phyloP scores from a whole-genome alignment of 2,329 filamentous ascomycete genomes.

The Aspergillus uvarum region DNA sequence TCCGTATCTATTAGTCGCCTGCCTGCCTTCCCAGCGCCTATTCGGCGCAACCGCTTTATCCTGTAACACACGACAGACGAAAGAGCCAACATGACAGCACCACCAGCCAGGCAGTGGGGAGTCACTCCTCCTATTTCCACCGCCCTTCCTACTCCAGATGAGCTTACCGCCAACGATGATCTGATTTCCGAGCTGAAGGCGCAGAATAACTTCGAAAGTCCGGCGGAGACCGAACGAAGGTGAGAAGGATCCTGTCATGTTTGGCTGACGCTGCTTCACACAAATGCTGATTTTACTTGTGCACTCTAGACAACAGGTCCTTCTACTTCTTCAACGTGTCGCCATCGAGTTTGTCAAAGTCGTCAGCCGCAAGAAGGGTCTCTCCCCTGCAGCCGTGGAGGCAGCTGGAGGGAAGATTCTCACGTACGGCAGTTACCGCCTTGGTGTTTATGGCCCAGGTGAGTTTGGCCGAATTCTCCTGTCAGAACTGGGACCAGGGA shows the following conservation, averaged over 20 bases:
- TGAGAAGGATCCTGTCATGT: constrained; percentile 34
- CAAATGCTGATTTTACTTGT: neutral
- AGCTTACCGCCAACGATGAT: constrained; percentile 73
- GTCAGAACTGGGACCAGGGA: neutral
- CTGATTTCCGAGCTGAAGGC: constrained; percentile 80
- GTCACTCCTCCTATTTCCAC: constrained; percentile 82
- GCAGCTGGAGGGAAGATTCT: constrained; percentile 89
- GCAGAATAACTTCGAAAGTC: constrained; percentile 88
- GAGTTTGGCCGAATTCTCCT: constrained; percentile 16
- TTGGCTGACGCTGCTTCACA: neutral
- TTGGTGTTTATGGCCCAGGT: constrained; percentile 88
- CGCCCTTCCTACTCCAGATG: constrained; percentile 70
- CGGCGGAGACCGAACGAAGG: constrained; percentile 81
- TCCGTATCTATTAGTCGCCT: constrained; percentile 6
- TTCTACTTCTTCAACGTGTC: constrained; percentile 74
- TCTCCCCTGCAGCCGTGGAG: constrained; percentile 75
- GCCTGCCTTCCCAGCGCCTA: neutral
- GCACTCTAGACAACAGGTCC: constrained; percentile 63
- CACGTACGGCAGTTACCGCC: constrained; percentile 91
- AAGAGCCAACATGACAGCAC: constrained; percentile 35
- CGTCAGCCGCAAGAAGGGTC: constrained; percentile 71
- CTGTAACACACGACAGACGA: constrained; percentile 6
- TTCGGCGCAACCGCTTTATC: constrained; percentile 18
- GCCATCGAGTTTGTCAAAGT: constrained; percentile 83
- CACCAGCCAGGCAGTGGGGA: constrained; percentile 58